Evolutionary conservation across 2,329 filamentous ascomycete genomes (phyloP).

Genomic region (Rugonectria rugulosa): DNA sequence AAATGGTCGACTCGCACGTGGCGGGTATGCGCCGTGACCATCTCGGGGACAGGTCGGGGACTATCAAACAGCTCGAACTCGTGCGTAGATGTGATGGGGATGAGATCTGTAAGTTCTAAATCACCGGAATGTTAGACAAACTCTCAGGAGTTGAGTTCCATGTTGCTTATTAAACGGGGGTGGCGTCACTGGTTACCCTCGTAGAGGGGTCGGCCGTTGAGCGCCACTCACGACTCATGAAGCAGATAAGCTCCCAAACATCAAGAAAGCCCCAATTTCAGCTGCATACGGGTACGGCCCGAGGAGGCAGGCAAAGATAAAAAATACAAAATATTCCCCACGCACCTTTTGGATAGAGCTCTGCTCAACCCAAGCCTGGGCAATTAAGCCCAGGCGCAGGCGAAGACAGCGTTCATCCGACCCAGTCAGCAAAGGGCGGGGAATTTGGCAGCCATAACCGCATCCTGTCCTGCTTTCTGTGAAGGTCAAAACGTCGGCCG

Average conservation of each 20-base stretch:
- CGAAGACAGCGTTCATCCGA: conserved; percentile 40
- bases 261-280: neutral
- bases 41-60: conserved; percentile 43
- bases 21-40: conserved; percentile 43
- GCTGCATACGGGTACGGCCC: conserved; percentile 10
- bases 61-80: conserved; percentile 30
- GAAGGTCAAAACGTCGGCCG: conserved; percentile 56
- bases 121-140: conserved; percentile 32
- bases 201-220: conserved; percentile 34
- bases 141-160: conserved; percentile 28
- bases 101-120: conserved; percentile 26
- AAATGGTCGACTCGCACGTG: conserved; percentile 31
- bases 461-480: conserved; percentile 52
- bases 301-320: conserved; percentile 2
- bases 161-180: conserved; percentile 16
- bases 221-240: conserved; percentile 32
- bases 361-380: conserved; percentile 43
- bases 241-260: conserved; percentile 25
- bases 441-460: conserved; percentile 48
- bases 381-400: conserved; percentile 42
- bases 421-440: conserved; percentile 40
- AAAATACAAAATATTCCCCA: conserved; percentile 9
- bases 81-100: conserved; percentile 24
- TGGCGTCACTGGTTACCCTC: conserved; percentile 33
- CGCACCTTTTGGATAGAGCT: conserved; percentile 34